Base-by-base conservation (phyloP, 768 basidiomycete genomes). In the Lactifluus hygrophoroides region DNA sequence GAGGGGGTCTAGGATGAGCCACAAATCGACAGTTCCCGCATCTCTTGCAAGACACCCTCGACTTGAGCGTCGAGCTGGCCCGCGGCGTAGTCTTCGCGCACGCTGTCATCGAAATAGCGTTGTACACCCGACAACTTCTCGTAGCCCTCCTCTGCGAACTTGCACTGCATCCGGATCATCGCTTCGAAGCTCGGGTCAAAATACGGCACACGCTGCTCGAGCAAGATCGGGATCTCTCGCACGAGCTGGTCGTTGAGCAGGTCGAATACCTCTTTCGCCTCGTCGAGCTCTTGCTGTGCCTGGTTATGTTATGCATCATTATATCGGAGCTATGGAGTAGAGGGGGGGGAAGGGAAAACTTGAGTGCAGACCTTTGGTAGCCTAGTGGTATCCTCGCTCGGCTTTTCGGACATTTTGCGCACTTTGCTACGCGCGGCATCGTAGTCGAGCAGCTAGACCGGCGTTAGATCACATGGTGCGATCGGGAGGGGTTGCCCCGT, bases 151-250 rank as follows among this genome's bases (percentile, higher is more conserved):
- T 97, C 92, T 0, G 95, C 94, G 69, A 98, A 98, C 68, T 94
- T 94, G 68, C 90, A 83, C 68, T 99, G 96, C 84, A 96, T 90
- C 30, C 96, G 82, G 63, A 94, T 93, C 95, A 98, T 98, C 46
- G 95, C 91, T 73, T 98, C 96, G 69, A 98, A 98, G 65, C 90
- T 94, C 5, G 96, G 96, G 71, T 98, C 96, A 63, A 98, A 94
- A 78, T 91, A 99, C 0, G 96, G 96, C 25, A 99, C 89, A 38
- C 96, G 90, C 19, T 97, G 83, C 67, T 97, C 94, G 50, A 98
- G 81, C 42, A 99, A 75, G 65, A 94, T 85, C 0, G 96, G 96
- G 16, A 99, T 77, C 66, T 98, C 96, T 27, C 77, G 73, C 64
- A 95, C 87, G 66, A 98, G 83, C 66, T 97, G 93, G 40, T 89